Evolutionary conservation across 2,329 filamentous ascomycete genomes (phyloP).

Genomic region (Fusarium siculi): DNA sequence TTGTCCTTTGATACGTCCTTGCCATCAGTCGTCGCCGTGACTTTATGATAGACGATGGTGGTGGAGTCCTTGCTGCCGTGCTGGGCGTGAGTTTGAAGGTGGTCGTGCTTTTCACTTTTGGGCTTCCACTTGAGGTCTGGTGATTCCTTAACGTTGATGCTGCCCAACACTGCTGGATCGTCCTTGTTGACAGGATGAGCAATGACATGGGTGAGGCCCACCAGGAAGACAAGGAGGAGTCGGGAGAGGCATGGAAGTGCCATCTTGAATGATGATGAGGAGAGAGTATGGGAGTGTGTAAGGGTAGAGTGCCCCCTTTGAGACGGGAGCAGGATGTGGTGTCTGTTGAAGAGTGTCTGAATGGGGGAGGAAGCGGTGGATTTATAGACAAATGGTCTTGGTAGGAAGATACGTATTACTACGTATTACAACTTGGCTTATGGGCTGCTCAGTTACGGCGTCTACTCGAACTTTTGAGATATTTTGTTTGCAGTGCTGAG

Average conservation of each 20-base stretch:
- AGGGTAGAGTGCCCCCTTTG: not conserved
- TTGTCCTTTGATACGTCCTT: not conserved
- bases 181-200: not conserved
- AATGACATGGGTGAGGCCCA: not conserved
- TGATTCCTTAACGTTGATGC: not conserved
- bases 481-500: not conserved
- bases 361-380: not conserved
- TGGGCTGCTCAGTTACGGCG: not conserved
- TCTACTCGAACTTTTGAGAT: not conserved
- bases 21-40: not conserved
- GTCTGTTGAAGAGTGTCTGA: not conserved
- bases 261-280: not conserved
- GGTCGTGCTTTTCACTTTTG: not conserved
- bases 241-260: not conserved
- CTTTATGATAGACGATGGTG: not conserved
- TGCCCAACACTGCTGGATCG: not conserved
- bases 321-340: not conserved
- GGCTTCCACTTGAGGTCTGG: not conserved
- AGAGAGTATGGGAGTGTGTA: not conserved
- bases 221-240: not conserved
- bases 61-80: not conserved
- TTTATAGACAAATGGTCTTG: not conserved
- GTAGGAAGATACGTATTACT: rapidly evolving
- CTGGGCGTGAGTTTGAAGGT: no score
- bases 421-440: rapidly evolving